Evolutionary conservation across 177 flowering plant genomes (phyloP).

Genomic region (Tripterygium wilfordii): DNA sequence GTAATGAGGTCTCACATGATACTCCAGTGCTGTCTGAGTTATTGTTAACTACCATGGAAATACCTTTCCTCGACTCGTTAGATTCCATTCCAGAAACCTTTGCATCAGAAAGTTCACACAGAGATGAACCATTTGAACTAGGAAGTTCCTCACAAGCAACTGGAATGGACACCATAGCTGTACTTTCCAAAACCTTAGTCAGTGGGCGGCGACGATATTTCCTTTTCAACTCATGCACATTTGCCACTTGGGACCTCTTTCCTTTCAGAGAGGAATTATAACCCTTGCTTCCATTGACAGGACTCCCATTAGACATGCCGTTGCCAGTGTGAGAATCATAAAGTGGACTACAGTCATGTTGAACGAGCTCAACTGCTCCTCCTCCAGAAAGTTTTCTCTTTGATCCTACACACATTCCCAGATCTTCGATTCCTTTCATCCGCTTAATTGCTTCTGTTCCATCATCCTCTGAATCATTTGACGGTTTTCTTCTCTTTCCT

Average conservation of each 20-base stretch:
- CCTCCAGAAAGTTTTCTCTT: no score
- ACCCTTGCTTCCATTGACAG: constrained; percentile 29
- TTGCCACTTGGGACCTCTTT: constrained; percentile 44
- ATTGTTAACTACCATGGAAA: constrained; percentile 25
- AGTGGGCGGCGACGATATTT: constrained; percentile 64
- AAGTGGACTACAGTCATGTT: no score
- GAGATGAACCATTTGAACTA: constrained; percentile 31
- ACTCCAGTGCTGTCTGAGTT: constrained; percentile 39
- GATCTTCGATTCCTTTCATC: constrained; percentile 87
- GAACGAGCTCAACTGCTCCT: no score
- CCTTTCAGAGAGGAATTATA: constrained; percentile 37
- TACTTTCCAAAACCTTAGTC: constrained; percentile 75
- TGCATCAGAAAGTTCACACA: constrained; percentile 31
- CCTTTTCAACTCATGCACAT: constrained; percentile 55
- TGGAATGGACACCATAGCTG: constrained; percentile 66
- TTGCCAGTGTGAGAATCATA: constrained; percentile 25
- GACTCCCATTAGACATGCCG: constrained; percentile 27
- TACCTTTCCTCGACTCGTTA: constrained; percentile 33
- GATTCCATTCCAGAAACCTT: constrained; percentile 42
- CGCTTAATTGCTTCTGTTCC: constrained; percentile 71
- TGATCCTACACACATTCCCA: constrained; percentile 44
- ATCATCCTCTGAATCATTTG: constrained; percentile 92
- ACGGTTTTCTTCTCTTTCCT: constrained; percentile 53
- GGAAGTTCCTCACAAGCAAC: constrained; percentile 42
- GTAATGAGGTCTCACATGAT: constrained; percentile 33